Percentiles rank a stretch among this genome's conserved stretches.
phyloP scores from a whole-genome alignment of 1,139 yeast genomes.

The Zygosaccharomyces pseudobailii region DNA sequence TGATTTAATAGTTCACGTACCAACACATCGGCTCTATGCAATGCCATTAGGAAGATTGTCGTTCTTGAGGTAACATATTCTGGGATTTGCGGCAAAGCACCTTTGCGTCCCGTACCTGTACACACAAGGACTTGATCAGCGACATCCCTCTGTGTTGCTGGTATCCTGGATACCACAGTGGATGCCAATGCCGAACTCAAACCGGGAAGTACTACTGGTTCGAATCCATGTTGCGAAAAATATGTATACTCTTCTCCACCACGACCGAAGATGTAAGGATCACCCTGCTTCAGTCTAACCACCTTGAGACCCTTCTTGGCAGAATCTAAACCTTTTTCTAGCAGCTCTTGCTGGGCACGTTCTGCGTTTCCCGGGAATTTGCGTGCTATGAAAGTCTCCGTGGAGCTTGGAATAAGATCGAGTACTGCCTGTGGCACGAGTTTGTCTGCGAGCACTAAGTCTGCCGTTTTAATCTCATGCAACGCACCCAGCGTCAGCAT shows the following conservation, averaged over 20 bases:
- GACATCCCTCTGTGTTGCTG: constrained; percentile 89
- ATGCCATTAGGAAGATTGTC: constrained; percentile 83
- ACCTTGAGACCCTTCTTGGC: constrained; percentile 66
- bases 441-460: constrained; percentile 82
- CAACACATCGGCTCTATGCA: constrained; percentile 73
- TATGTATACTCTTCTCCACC: constrained; percentile 88
- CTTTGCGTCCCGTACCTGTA: constrained; percentile 92
- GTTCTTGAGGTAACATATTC: constrained; percentile 69
- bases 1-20: constrained; percentile 53
- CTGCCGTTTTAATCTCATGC: constrained; percentile 76
- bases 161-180: constrained; percentile 77
- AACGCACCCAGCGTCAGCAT: constrained; percentile 82
- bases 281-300: constrained; percentile 92
- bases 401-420: constrained; percentile 68
- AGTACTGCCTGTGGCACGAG: constrained; percentile 86
- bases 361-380: constrained; percentile 98
- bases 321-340: constrained; percentile 63
- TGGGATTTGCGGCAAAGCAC: constrained; percentile 75
- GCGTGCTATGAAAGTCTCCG: constrained; percentile 78
- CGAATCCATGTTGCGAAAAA: constrained; percentile 62
- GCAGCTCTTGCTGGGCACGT: constrained; percentile 80
- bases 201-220: constrained; percentile 78
- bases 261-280: constrained; percentile 93
- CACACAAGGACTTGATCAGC: constrained; percentile 90
- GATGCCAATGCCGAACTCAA: constrained; percentile 88